Base-by-base conservation (phyloP, 805 yeast genomes). In the Pichia membranifaciens region DNA sequence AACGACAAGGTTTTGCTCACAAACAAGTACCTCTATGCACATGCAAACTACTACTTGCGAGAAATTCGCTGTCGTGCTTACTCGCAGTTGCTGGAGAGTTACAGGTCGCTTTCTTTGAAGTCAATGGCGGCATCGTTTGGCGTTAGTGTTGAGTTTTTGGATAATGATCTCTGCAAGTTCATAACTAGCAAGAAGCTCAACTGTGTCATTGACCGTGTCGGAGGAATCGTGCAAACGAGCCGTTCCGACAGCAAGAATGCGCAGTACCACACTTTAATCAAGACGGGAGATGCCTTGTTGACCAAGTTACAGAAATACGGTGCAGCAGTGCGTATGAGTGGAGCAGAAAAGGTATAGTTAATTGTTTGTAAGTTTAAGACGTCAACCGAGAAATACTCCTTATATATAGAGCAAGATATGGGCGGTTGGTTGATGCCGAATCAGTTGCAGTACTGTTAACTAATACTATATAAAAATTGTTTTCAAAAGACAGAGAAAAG, bases 291-390 rank as follows among this genome's bases (percentile, higher is more conserved):
- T 62, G 80, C 82, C 2, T 73, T 93, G 58, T 78, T 93, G 64
- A 91, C 99, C 16, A 93, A 91, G 66, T 75, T 93, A 61, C 99
- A 93, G 66, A 93, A 90, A 66, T 93, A 91, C 58, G 96, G 96
- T 41, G 96, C 98, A 39, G 96, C 97, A 20, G 98, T 93, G 43
- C 86, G 95, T 65, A 76, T 93, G 58, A 84, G 95, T 61, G 97
- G 98, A 41, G 86, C 96, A 23, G 96, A 89, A 62, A 75, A 81
- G 56, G 81, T 77, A 39, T 64, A 53, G n/a, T 12, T 16, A 42
- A 9, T 12, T 31, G 23, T 16, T n/a, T n/a, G n/a, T n/a, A n/a
- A n/a, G n/a, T n/a, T n/a, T n/a, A n/a, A n/a, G n/a, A n/a, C n/a
- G n/a, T n/a, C n/a, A n/a, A n/a, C n/a, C n/a, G n/a, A n/a, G n/a